Evolutionary conservation across 2,329 filamentous ascomycete species (phyloP).

Genomic region (Immersiporthe knoxdaviesiana): DNA sequence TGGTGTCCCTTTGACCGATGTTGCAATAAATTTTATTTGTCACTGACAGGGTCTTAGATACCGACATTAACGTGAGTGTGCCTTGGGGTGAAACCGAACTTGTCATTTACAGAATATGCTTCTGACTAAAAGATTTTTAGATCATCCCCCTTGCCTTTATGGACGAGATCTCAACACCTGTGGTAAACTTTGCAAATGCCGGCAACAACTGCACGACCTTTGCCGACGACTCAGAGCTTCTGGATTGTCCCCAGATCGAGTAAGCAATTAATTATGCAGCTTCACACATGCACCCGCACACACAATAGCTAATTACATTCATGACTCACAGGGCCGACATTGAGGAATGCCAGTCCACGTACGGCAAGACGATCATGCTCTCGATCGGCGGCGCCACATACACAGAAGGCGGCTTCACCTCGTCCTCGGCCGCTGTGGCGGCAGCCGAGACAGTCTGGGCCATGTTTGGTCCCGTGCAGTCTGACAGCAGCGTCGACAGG

Average conservation of each 20-base stretch:
- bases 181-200: conserved; percentile 67
- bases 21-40: neutral
- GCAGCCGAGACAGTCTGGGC: conserved; percentile 69
- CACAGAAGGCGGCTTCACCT: conserved; percentile 67
- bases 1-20: neutral
- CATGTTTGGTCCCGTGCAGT: conserved; percentile 65
- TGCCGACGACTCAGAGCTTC: conserved; percentile 58
- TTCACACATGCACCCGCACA: no score
- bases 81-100: conserved; percentile 14
- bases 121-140: conserved; percentile 36
- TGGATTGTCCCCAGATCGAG: conserved; percentile 68
- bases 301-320: no score
- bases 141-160: conserved; percentile 69
- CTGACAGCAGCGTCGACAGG: conserved; percentile 52
- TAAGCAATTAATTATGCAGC: conserved; percentile 41
- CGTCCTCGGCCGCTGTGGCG: conserved; percentile 51
- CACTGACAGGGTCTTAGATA: conserved; percentile 38
- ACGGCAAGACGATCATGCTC: conserved; percentile 72
- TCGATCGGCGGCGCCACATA: conserved; percentile 75
- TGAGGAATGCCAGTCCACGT: conserved; percentile 60
- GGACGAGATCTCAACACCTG: conserved; percentile 56
- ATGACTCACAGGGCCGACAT: conserved; percentile 52
- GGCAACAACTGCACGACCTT: conserved; percentile 65
- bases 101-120: conserved; percentile 26
- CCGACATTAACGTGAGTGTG: conserved; percentile 49